Conservation (phyloP, 352 stramenopile species). For the Globisporangium okanoganense region DNA sequence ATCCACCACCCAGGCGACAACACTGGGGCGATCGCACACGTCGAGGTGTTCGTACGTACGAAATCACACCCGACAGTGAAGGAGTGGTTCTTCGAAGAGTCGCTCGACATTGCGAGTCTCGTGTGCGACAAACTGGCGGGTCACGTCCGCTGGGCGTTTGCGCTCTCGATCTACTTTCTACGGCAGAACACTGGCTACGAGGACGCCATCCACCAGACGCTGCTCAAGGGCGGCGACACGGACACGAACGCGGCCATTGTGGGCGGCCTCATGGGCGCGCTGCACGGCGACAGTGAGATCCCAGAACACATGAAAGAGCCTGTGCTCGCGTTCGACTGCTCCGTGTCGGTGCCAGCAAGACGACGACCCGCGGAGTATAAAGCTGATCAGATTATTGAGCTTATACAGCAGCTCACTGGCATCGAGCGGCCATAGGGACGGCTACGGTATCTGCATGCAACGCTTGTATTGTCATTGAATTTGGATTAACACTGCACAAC, state of each 20-base stretch:
- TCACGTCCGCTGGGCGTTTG: conserved; percentile 49
- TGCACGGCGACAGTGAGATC: conserved; percentile 42
- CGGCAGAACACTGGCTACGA: conserved; percentile 36
- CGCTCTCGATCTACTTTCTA: conserved; percentile 45
- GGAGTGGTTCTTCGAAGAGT: conserved; percentile 46
- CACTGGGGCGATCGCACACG: conserved; percentile 28
- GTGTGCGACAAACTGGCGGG: conserved; percentile 30
- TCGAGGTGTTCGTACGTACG: conserved; percentile 30
- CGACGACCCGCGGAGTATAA: conserved; percentile 27
- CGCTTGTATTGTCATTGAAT: neutral
- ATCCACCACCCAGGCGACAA: conserved; percentile 32
- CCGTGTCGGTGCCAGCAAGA: conserved; percentile 2
- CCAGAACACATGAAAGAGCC: conserved; percentile 35
- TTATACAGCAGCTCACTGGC: conserved; percentile 24
- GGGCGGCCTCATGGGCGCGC: conserved; percentile 39
- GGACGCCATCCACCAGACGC: conserved; percentile 37
- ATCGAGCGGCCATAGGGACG: neutral
- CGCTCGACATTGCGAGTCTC: conserved; percentile 29
- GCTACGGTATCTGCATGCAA: neutral
- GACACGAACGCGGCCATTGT: conserved; percentile 64
- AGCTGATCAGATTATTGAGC: conserved; percentile 22
- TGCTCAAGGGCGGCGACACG: conserved; percentile 52
- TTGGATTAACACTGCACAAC: neutral
- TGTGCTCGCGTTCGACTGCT: conserved; percentile 40
- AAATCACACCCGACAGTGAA: conserved; percentile 25